phyloP scores from a whole-genome alignment of 805 yeast species.

The Metschnikowia shivogae region DNA sequence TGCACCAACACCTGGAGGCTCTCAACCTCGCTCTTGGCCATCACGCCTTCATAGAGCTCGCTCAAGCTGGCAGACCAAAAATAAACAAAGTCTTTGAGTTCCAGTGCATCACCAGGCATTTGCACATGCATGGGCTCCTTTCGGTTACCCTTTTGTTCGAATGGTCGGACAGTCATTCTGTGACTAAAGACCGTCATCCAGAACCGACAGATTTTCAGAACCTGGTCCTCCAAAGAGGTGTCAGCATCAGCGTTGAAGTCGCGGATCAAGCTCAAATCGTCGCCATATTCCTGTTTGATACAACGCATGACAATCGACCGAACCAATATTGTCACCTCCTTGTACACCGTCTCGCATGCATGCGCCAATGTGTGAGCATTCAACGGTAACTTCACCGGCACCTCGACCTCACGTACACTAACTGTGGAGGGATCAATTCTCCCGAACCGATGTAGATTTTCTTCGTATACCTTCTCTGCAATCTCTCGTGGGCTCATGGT shows the following conservation, averaged over 20 bases:
- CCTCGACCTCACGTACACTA: slow-evolving; percentile 8
- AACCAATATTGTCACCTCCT: slow-evolving; percentile 40
- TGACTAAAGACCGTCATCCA: slow-evolving; percentile 54
- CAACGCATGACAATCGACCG: slow-evolving; percentile 47
- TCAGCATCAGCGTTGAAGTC: slow-evolving; percentile 42
- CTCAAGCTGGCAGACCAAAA: slow-evolving; percentile 51
- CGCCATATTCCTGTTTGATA: slow-evolving; percentile 54
- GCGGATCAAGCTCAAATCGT: slow-evolving; percentile 46
- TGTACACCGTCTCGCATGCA: slow-evolving; percentile 26
- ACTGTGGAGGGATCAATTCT: slow-evolving; percentile 8
- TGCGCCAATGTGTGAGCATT: slow-evolving; percentile 3
- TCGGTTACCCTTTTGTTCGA: slow-evolving; percentile 14
- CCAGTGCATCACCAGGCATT: slow-evolving; percentile 7
- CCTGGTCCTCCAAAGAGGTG: slow-evolving; percentile 38
- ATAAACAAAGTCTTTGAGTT: slow-evolving; percentile 37
- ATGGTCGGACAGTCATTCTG: slow-evolving; percentile 33
- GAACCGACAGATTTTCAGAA: slow-evolving; percentile 32
- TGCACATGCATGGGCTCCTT: slow-evolving; percentile 15
- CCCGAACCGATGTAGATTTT: slow-evolving; percentile 28
- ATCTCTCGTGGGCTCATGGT: slow-evolving; percentile 45
- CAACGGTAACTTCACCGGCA: slow-evolving; percentile 1
- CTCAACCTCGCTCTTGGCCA: slow-evolving; percentile 9
- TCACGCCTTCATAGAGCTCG: slow-evolving; percentile 11
- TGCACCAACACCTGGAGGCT: slow-evolving; percentile 18
- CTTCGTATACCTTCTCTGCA: slow-evolving; percentile 36